These are phyloP conservation scores for Neurospora africana DNA, from an alignment of 495 filamentous ascomycete species.

Conservation along the genomic window DNA sequence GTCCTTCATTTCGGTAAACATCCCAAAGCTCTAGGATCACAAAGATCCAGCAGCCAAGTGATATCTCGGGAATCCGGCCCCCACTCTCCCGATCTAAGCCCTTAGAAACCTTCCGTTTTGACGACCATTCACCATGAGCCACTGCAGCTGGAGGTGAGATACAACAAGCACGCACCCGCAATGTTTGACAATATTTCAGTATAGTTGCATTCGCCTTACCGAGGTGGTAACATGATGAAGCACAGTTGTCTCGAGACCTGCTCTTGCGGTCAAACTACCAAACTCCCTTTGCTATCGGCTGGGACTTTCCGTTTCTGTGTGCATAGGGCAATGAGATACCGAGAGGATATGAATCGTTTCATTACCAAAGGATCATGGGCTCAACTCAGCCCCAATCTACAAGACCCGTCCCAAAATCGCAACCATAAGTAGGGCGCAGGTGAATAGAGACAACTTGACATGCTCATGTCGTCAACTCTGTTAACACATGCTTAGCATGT, in stretches of 20 bases:
- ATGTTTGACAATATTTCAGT: neutral
- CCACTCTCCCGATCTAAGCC: neutral
- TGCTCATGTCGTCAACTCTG: neutral
- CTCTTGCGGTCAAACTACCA: neutral
- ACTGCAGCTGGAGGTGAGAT: neutral
- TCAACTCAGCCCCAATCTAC: neutral
- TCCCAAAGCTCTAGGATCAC: neutral
- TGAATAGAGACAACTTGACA: neutral
- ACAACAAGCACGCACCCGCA: neutral
- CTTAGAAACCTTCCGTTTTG: neutral
- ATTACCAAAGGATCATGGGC: neutral
- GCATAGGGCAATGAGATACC: neutral
- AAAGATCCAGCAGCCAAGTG: neutral
- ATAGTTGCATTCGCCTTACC: neutral
- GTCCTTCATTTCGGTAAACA: neutral
- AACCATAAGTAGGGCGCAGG: neutral
- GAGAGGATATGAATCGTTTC: neutral
- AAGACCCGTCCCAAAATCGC: neutral
- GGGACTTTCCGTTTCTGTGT: neutral
- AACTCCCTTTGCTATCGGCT: neutral
- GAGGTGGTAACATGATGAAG: neutral
- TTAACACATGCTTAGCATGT: neutral
- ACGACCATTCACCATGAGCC: neutral
- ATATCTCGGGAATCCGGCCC: neutral
- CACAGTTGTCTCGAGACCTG: neutral